phyloP scores from a whole-genome alignment of 2,329 filamentous ascomycete genomes.

The Phialophora expanda region DNA sequence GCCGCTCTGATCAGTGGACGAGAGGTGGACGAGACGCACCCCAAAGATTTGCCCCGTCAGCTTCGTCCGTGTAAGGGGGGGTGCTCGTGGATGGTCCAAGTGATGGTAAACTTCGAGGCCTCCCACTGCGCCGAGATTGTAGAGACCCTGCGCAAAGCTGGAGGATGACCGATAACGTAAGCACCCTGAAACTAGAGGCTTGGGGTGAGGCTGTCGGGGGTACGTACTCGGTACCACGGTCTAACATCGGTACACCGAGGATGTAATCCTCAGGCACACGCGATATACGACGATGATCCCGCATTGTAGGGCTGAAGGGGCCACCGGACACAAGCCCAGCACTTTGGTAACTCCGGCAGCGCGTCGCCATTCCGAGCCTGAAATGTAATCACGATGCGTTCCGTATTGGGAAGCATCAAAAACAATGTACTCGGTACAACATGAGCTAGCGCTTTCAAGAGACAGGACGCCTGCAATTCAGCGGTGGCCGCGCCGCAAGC shows the following conservation, averaged over 20 bases:
- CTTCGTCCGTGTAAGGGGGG: conserved; percentile 1
- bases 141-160: no score
- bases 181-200: background rate
- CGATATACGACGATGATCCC: background rate
- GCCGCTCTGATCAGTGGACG: background rate
- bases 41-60: conserved; percentile 3
- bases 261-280: conserved; percentile 3
- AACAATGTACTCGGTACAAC: background rate
- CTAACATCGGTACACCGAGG: conserved; percentile 5
- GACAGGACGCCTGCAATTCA: no score
- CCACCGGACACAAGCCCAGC: background rate
- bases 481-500: background rate
- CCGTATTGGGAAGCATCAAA: background rate
- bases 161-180: conserved; percentile 20
- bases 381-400: background rate
- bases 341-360: background rate
- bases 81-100: background rate
- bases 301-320: background rate
- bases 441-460: background rate
- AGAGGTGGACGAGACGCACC: background rate
- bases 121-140: background rate
- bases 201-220: no score
- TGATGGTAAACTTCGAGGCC: background rate
- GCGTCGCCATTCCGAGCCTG: background rate
- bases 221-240: no score